Evolutionary conservation across 106 monocot genomes (phyloP).

Genomic region (Dendrobium huoshanense): DNA sequence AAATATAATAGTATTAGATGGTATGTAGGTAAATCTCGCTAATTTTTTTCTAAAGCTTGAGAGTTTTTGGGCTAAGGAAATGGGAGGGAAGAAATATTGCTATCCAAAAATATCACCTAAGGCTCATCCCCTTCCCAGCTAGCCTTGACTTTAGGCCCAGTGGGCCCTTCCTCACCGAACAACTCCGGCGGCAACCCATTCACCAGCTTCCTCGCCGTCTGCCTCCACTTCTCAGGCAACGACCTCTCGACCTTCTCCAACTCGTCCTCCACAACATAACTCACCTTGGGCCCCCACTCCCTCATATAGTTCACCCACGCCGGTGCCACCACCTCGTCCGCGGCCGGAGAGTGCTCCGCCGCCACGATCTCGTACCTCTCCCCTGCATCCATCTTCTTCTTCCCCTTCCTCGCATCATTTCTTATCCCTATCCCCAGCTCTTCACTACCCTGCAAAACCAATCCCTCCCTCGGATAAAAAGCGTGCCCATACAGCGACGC

Average conservation of each 20-base stretch:
- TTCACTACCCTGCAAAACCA: conserved; percentile 48
- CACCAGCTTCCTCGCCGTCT: conserved; percentile 34
- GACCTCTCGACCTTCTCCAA: conserved; percentile 31
- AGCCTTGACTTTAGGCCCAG: conserved; percentile 62
- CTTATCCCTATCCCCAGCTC: conserved; percentile 53
- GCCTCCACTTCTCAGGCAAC: conserved; percentile 38
- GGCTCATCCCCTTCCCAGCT: conserved; percentile 54
- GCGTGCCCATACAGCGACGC: conserved; percentile 67
- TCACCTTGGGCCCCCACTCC: conserved; percentile 73
- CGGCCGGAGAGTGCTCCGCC: conserved; percentile 32
- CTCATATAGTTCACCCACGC: conserved; percentile 59
- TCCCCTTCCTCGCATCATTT: conserved; percentile 55
- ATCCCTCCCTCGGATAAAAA: conserved; percentile 39
- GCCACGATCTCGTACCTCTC: conserved; percentile 33
- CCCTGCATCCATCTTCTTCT: conserved; percentile 36
- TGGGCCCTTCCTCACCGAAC: conserved; percentile 69
- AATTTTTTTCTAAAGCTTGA: too few relatives aligned
- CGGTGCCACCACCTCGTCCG: conserved; percentile 25
- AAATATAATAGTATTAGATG: too few relatives aligned
- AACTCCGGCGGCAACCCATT: conserved; percentile 43
- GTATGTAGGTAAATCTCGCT: too few relatives aligned
- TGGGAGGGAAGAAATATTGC: too few relatives aligned
- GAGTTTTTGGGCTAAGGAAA: too few relatives aligned
- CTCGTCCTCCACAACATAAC: conserved; percentile 38
- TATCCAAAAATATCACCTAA: neutral